Evolutionary conservation across 495 filamentous ascomycete genomes (phyloP).

Genomic region (Trichoderma parareesei): DNA sequence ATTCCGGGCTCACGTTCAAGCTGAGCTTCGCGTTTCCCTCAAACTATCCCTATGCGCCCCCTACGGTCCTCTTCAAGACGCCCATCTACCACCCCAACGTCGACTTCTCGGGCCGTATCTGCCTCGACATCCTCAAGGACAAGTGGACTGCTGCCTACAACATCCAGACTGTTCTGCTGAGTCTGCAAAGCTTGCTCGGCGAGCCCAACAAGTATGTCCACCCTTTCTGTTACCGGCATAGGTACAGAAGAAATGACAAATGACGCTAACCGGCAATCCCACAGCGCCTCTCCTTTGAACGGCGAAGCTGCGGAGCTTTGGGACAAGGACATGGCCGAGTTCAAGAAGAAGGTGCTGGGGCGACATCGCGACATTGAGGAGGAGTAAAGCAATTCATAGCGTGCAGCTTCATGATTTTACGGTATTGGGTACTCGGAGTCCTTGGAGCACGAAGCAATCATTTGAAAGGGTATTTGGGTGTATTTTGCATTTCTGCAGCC

Average conservation of each 20-base stretch:
- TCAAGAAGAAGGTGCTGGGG: constrained; percentile 61
- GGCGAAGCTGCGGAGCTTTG: constrained; percentile 93
- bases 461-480: constrained; percentile 8
- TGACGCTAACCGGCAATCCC: constrained; percentile 7
- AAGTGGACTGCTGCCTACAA: constrained; percentile 96
- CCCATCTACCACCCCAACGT: constrained; percentile 94
- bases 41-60: constrained; percentile 91
- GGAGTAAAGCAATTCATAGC: constrained; percentile 26
- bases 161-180: constrained; percentile 83
- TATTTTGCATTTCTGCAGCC: constrained; percentile 9
- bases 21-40: constrained; percentile 84
- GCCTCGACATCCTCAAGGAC: constrained; percentile 94
- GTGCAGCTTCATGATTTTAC: background rate
- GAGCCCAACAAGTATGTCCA: constrained; percentile 89
- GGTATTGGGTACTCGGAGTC: constrained; percentile 10
- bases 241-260: background rate
- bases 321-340: constrained; percentile 83
- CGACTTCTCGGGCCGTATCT: constrained; percentile 86
- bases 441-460: background rate
- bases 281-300: constrained; percentile 86
- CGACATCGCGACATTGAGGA: constrained; percentile 51
- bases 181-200: constrained; percentile 88
- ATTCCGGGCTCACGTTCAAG: constrained; percentile 83
- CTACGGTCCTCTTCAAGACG: constrained; percentile 86
- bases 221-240: background rate